Base-by-base conservation (phyloP, 225 moss, liverwort and hornwort species). In the Asterella californica region DNA sequence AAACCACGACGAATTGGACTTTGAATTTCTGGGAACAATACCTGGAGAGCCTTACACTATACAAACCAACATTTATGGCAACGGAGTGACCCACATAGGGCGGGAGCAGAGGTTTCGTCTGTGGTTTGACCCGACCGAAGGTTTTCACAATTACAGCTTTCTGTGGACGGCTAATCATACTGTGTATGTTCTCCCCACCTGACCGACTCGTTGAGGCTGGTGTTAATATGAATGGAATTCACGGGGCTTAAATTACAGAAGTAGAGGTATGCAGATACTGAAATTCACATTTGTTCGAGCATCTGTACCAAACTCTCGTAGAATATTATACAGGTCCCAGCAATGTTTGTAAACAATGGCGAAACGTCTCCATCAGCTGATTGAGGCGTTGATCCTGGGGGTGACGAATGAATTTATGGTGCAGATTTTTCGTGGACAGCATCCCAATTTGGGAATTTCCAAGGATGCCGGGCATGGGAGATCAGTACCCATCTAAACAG, bases 81-180 rank as follows among this genome's bases (percentile, higher is more conserved):
- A 90, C 38, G 96, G 96, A 32, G 90, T 86, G 64, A 94, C 93
- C 15, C 71, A 87, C 46, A 87, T 85, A 19, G 96, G 96, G n/a
- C 85, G 96, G 70, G 96, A 96, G 85, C 90, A 93, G 83, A 88
- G 96, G 71, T 94, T 92, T 83, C 90, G 88, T 79, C 89, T 96
- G 70, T 96, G 96, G 96, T 96, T 96, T 81, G 93, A 96, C 78
- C 96, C 96, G 27, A 93, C 96, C 32, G 79, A 83, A 77, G 89
- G 80, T 63, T 92, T 90, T 65, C 96, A 96, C 84, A 88, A 94
- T 68, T 96, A 96, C 75, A 91, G 92, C 83, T 84, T 96, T 60
- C 80, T 96, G n/a, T 96, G 96, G 96, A 94, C 85, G 68, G 83
- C 88, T 74, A 87, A 92, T 61, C 96, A 96, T 79, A 92, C 91